Base-by-base conservation (phyloP, 164 flowering plant species). In the Hamamelis virginiana region DNA sequence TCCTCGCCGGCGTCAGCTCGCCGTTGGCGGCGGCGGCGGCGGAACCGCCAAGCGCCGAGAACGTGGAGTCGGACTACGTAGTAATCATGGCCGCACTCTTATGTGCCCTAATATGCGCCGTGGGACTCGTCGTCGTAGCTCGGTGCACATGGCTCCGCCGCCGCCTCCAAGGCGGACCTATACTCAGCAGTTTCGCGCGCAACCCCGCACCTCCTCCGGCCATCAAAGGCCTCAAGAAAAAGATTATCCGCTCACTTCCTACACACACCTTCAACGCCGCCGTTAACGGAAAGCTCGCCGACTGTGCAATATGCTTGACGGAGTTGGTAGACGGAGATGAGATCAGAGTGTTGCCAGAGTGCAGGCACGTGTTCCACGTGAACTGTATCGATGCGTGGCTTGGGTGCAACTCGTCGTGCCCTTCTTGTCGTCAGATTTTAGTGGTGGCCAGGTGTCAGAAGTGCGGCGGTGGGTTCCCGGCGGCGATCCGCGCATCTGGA, bases 311-410 rank as follows among this genome's bases (percentile, higher is more conserved):
- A 16, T 78, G 78, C 68, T 62, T 78, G 60, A 57, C 58, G 4
- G 81, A 78, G 60, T 78, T 78, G 62, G 56, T 12, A 1, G 66
- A 64, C 8, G 81, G 81, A 21, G 78, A 78, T 16, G 69, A 69
- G 62, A 27, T 78, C 50, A 64, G 81, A 33, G 70, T 75, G 8
- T 41, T 78, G 73, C 81, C 81, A 3, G 71, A 65, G 48, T 78
- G 81, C 45, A 72, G 67, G 1, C 77, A 74, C 53, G 62, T 43
- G 15, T 74, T 69, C 55, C 76, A 71, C 44, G 71, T 72, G 10
- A 38, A 25, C 3, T 80, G 83, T 68, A 66, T 80, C 0, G 83
- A 80, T 69, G 63, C 70, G 56, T 80, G 83, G 83, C 78, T 80
- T n/a, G 72, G 61, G 1, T 74, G 75, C 19, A 78, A 77, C 75